Percentiles rank a stretch among this genome's conserved stretches.
These are phyloP conservation scores for Tylopilus rubrobrunneus DNA, from an alignment of 768 basidiomycete species.

Conservation along the genomic window DNA sequence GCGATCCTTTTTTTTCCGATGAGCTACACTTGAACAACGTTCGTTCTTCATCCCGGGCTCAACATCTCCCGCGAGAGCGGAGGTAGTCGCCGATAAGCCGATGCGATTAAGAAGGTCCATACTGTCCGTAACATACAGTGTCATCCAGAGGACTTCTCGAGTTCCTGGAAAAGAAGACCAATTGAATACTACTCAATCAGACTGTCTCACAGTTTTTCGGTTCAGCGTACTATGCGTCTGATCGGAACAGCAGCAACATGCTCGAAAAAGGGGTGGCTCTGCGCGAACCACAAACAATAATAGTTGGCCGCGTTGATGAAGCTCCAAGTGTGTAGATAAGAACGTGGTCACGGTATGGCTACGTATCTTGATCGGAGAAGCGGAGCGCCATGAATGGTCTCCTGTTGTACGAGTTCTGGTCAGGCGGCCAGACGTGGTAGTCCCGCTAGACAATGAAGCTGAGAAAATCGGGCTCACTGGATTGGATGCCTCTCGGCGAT, in stretches of 20 bases:
- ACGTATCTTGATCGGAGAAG: neutral
- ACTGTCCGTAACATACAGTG: neutral
- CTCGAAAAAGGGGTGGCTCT: neutral
- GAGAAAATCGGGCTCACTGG: neutral
- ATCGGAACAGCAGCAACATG: neutral
- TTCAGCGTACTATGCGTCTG: neutral
- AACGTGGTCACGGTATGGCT: neutral
- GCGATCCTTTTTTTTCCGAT: too few relatives aligned
- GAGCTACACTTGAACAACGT: neutral
- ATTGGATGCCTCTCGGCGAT: neutral
- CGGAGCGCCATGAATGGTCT: neutral
- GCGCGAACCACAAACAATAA: neutral
- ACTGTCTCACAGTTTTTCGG: neutral
- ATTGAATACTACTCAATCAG: neutral
- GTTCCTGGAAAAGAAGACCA: neutral
- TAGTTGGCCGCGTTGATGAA: neutral
- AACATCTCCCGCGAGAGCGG: neutral
- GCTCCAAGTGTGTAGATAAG: too few relatives aligned
- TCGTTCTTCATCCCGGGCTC: neutral
- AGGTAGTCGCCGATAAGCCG: neutral
- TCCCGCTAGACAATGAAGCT: neutral
- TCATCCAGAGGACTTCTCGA: neutral
- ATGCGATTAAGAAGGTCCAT: neutral
- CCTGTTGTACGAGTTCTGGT: neutral
- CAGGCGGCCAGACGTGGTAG: neutral